Evolutionary conservation across 192 early-diverging fungal species (phyloP), one percentile per base, ranked within the genome.

Genomic region (Funneliformis mosseae): DNA sequence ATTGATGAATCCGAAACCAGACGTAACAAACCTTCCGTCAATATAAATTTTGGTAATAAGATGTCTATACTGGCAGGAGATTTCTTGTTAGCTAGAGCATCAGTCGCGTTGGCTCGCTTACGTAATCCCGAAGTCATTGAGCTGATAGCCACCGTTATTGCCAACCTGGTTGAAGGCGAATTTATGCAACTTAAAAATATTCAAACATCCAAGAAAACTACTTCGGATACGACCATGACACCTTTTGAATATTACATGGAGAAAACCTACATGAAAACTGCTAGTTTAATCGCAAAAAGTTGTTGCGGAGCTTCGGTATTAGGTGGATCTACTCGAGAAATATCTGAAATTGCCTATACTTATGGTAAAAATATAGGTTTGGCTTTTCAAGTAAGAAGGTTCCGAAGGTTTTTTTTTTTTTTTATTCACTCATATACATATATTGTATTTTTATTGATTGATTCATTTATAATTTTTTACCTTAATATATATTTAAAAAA

Each of bases 231-330:
- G 3, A 42, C 67, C 27, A 73, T 83, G 83, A 85, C 84, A 18
- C 87, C 91, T 4, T 96, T 99, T 81, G 90, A 93, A 45, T 96
- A 98, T 86, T 99, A 99, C 80, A 86, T 99, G 87, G 90, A 97
- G 78, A 97, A 98, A 85, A 96, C 93, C 1, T 99, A 97, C 76
- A 87, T 97, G 85, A 99, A 99, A 83, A 99, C 97, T 0, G 97
- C 94, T 21, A 93, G 92, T 80, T 86, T 99, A 83, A 96, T 99
- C 63, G 96, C 97, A 43, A 96, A 97, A 80, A 95, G 94, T 82
- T 97, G 96, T 82, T 88, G 91, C 23, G 93, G 94, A 5, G 90
- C 96, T 33, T 93, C 95, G 8, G 92, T 98, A 8, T 85, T 99
- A 33, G 95, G 95, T 74, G 94, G 94, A 39, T 87, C 90, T 39